phyloP scores from a whole-genome alignment of 2,329 filamentous ascomycete species.

The Myrmaecium sp. region DNA sequence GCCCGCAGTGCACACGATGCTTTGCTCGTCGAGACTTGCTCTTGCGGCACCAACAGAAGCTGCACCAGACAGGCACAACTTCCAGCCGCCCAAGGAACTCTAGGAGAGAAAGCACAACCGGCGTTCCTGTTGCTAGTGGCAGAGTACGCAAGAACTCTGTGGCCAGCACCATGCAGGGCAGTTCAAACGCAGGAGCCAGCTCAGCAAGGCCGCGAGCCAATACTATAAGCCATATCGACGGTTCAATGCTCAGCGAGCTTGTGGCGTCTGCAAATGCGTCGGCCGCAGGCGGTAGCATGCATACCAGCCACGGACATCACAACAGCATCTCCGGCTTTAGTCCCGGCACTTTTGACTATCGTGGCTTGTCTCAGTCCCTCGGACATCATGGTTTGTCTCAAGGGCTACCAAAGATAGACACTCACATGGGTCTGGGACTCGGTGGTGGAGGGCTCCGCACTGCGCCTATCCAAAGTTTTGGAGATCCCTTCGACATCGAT shows the following conservation, averaged over 20 bases:
- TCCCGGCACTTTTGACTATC: conserved; percentile 43
- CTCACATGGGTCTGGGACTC: conserved; percentile 52
- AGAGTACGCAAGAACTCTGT: conserved; percentile 87
- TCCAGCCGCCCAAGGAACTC: conserved; percentile 68
- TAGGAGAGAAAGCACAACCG: conserved; percentile 72
- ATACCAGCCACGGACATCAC: conserved; percentile 47
- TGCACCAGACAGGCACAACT: conserved; percentile 83
- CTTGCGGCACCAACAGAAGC: conserved; percentile 91
- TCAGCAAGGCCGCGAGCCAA: conserved; percentile 68
- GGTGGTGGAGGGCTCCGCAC: conserved; percentile 55
- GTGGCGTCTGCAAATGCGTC: conserved; percentile 40
- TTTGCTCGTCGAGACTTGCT: conserved; percentile 88
- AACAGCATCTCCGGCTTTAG: conserved; percentile 53
- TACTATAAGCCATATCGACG: conserved; percentile 88
- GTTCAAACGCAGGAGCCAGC: conserved; percentile 28
- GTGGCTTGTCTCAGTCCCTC: conserved; percentile 50
- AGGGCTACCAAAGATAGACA: conserved; percentile 70
- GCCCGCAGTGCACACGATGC: conserved; percentile 82
- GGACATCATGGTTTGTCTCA: conserved; percentile 41
- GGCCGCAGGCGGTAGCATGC: conserved; percentile 31
- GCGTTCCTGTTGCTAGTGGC: conserved; percentile 45
- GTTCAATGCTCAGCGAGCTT: conserved; percentile 50
- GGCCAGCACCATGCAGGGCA: conserved; percentile 38
- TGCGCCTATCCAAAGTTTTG: conserved; percentile 47
- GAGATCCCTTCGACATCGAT: conserved; percentile 54